Base-by-base conservation (phyloP, 129 eudicot genomes). In the Apium graveolens region DNA sequence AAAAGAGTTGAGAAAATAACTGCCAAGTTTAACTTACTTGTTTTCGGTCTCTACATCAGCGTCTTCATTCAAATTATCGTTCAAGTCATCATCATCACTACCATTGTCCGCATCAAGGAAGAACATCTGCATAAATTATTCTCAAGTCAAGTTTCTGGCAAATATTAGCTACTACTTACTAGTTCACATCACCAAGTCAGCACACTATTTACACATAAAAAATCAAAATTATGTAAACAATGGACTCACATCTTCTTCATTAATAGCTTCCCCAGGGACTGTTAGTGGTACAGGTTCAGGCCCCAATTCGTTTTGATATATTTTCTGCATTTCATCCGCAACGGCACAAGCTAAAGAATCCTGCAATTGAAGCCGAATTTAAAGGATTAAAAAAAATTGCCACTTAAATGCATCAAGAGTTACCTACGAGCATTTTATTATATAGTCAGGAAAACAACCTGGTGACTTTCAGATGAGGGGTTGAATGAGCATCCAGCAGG, bases 311-410 rank as follows among this genome's bases (percentile, higher is more conserved):
- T 85, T 80, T 74, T 81, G 81, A 78, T 91, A 91, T 57, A 93
- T 85, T 86, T 93, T 93, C 87, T 89, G 94, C 98, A 93, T 93
- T 79, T 93, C 98, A 79, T 93, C 97, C 79, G 98, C 97, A 45
- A 93, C 96, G 35, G 98, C 97, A 60, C 74, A 79, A 80, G 97
- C 97, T 80, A 93, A 78, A 11, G 96, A 85, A 82, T 85, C 93
- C 97, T 90, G 84, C 13, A 26, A 57, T 20, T n/a, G 20, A 76
- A 9, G 21, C 70, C 71, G 29, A 35, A 14, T 18, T 41, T 27
- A 26, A 2, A 48, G 29, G 5, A 27, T 46, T 5, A 1, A 20
- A 17, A 20, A 29, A 57, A 13, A 20, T n/a, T 2, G 35, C 41
- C 21, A 3, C 13, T 73, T 14, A 32, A 24, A 73, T 12, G 53